Evolutionary conservation across 176 grass and related monocot species (phyloP), one percentile per base, ranked within the genome.

Genomic region (bread wheat (Triticum aestivum)): DNA sequence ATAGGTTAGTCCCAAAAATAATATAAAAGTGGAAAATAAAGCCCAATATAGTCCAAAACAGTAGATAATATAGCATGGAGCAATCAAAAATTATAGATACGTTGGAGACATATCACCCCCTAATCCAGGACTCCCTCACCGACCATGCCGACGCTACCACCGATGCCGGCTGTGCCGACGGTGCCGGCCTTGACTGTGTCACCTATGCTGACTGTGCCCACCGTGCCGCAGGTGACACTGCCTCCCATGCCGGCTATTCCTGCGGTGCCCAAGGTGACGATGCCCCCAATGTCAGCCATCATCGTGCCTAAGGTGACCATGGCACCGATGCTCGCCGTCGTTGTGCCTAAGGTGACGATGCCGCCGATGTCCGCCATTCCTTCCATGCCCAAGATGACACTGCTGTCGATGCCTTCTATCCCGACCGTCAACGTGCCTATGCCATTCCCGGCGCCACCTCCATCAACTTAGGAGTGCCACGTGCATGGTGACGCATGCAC

Each of bases 381-480:
- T 12, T n/a, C 13, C 2, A 5, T 64, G 34, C 58, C 77, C 0
- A 64, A 59, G 45, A 13, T 61, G 49, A 8, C 20, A 5, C 20
- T 78, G 30, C 70, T 61, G 4, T 79, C 79, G 41, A 68, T 87
- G 64, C 79, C 78, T 11, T 63, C 64, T 76, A 68, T 63, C 75
- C 84, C 89, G 5, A 17, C 6, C 17, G 76, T 73, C 1, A 85
- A 58, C n/a, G 67, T 74, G n/a, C 80, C 85, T 0, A 29, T 80
- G 71, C 75, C 81, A 2, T 75, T 84, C 80, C 18, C 39, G 32
- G 74, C 75, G 4, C 75, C 81, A 8, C 68, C 85, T 20, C 85
- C 85, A 5, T 79, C 89, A 26, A 45, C 68, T 9, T 82, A 86
- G 41, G 8, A 3, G 10, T 9, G 13, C 29, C 29, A 30, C 29